These are phyloP conservation scores for Ophiocytium majus DNA, from an alignment of 352 stramenopile genomes.

Conservation along the genomic window DNA sequence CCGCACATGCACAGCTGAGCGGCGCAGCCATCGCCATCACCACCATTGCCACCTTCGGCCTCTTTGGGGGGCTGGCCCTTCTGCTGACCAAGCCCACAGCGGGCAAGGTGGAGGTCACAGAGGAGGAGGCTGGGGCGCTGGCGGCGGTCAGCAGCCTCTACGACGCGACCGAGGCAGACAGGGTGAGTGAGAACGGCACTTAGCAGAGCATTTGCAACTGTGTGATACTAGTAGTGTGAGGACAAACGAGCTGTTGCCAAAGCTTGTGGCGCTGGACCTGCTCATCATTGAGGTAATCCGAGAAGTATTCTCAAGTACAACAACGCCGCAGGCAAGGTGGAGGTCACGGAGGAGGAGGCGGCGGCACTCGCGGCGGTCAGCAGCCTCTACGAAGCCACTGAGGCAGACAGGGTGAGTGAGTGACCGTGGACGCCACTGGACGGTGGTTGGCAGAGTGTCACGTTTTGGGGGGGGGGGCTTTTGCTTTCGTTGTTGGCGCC, in stretches of 20 bases:
- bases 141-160: constrained; percentile 31
- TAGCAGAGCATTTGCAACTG: too few relatives aligned
- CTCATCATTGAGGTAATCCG: too few relatives aligned
- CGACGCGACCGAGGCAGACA: constrained; percentile 18
- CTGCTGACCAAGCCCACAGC: constrained; percentile 31
- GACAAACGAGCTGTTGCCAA: too few relatives aligned
- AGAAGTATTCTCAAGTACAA: too few relatives aligned
- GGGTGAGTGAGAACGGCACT: not conserved
- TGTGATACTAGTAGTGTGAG: too few relatives aligned
- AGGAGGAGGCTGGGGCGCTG: constrained; percentile 34
- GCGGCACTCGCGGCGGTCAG: constrained; percentile 22
- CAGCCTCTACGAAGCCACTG: constrained; percentile 30
- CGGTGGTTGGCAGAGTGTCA: too few relatives aligned
- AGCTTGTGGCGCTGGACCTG: constrained; percentile 25
- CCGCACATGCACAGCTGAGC: not conserved
- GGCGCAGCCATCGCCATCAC: constrained; percentile 18
- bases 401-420: constrained; percentile 15
- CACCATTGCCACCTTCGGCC: constrained; percentile 17
- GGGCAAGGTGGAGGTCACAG: constrained; percentile 43
- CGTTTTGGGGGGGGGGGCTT: too few relatives aligned
- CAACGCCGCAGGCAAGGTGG: constrained; percentile 31
- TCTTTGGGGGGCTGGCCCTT: constrained; percentile 30
- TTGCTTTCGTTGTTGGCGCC: too few relatives aligned
- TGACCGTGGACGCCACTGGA: too few relatives aligned
- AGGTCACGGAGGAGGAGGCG: constrained; percentile 43